Percentiles rank a stretch among this genome's conserved stretches.
Conservation (phyloP, 192 early-diverging fungal species). For the Linderina pennispora region DNA sequence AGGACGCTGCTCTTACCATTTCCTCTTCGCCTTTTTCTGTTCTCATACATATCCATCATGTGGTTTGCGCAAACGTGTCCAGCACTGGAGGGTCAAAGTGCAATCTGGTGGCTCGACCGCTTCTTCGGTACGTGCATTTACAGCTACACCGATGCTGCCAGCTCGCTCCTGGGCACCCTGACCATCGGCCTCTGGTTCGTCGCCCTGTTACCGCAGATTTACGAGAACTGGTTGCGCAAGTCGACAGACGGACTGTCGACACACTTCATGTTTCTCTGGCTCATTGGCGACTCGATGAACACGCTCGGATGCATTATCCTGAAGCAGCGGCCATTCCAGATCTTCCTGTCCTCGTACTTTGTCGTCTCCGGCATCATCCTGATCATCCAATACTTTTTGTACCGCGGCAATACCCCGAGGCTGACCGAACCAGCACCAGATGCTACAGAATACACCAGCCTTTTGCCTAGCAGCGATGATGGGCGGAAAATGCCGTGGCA, state of each 20-base stretch:
- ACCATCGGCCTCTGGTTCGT: slow-evolving; percentile 22
- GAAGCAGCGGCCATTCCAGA: slow-evolving; percentile 69
- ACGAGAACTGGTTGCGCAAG: slow-evolving; percentile 24
- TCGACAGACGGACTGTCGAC: slow-evolving; percentile 16
- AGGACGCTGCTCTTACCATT: no score
- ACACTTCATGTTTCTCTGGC: slow-evolving; percentile 15
- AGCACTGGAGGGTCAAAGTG: slow-evolving; percentile 1
- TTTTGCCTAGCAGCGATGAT: background rate
- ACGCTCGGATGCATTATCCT: slow-evolving; percentile 65
- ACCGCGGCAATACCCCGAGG: background rate
- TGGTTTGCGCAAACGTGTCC: slow-evolving; percentile 7
- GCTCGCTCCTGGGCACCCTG: slow-evolving; percentile 5
- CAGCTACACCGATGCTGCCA: slow-evolving; percentile 10
- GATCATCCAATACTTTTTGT: slow-evolving; percentile 34
- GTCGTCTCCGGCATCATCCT: slow-evolving; percentile 32
- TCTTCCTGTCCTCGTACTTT: slow-evolving; percentile 39
- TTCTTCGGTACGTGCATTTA: slow-evolving; percentile 13
- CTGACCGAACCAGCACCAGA: background rate
- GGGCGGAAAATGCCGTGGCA: background rate
- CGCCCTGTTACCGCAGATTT: slow-evolving; percentile 23
- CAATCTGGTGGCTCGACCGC: slow-evolving; percentile 17
- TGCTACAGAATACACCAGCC: no score
- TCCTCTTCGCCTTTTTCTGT: no score
- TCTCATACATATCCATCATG: background rate
- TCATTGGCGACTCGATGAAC: slow-evolving; percentile 63